Evolutionary conservation across 2,329 filamentous ascomycete genomes (phyloP).

Genomic region (Neoarthrinium moseri): DNA sequence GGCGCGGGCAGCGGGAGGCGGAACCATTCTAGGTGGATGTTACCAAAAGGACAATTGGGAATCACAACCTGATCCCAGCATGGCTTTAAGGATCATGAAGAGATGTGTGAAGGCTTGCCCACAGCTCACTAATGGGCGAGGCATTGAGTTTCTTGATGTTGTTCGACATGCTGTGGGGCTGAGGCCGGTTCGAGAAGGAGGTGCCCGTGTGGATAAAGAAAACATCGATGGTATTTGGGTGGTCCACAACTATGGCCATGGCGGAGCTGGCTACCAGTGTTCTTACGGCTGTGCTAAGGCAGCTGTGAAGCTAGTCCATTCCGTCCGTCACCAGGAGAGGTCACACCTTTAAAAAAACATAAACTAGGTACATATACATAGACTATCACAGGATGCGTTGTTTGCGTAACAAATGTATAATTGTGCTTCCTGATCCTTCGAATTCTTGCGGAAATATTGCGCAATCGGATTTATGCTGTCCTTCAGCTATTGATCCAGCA

Average conservation of each 20-base stretch:
- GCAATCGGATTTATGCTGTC: too few species aligned
- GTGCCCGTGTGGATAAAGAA: slow-evolving; percentile 75
- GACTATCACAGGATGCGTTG: too few species aligned
- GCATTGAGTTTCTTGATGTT: slow-evolving; percentile 71
- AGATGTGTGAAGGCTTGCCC: slow-evolving; percentile 67
- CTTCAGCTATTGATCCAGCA: too few species aligned
- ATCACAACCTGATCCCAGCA: slow-evolving; percentile 71
- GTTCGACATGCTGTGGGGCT: slow-evolving; percentile 81
- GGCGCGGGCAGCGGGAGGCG: slow-evolving; percentile 74
- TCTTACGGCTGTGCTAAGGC: slow-evolving; percentile 69
- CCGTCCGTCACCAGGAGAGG: too few species aligned
- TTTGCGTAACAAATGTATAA: too few species aligned
- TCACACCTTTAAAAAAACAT: too few species aligned
- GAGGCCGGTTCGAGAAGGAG: slow-evolving; percentile 70
- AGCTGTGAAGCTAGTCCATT: slow-evolving; percentile 66
- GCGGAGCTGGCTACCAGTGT: slow-evolving; percentile 72
- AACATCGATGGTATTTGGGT: slow-evolving; percentile 61
- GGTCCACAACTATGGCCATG: slow-evolving; percentile 82
- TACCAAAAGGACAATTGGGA: slow-evolving; percentile 82
- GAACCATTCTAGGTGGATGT: slow-evolving; percentile 83
- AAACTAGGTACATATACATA: too few species aligned
- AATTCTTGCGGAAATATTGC: too few species aligned
- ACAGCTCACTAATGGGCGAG: slow-evolving; percentile 60
- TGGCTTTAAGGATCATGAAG: slow-evolving; percentile 83
- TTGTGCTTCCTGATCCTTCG: too few species aligned